Conservation (phyloP, 306 rosid genomes). For the Cucumis hystrix region DNA sequence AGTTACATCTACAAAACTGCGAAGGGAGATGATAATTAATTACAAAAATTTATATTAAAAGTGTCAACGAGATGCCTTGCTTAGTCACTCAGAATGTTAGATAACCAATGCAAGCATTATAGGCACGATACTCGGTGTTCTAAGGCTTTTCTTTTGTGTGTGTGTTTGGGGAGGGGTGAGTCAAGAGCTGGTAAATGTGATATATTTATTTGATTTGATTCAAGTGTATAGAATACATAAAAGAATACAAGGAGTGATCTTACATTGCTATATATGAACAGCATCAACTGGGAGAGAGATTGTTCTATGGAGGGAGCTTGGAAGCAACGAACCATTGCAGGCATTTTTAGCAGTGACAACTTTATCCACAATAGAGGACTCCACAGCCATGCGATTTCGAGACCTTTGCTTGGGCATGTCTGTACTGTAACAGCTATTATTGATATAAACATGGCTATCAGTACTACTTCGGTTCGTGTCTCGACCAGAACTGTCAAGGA, state of each 20-base stretch:
- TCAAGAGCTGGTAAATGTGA: not conserved
- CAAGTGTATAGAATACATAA: constrained; percentile 23
- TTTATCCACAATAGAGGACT: not conserved
- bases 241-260: constrained; percentile 28
- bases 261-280: constrained; percentile 30
- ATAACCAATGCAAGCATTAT: too few relatives aligned
- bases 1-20: too few relatives aligned
- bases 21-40: too few relatives aligned
- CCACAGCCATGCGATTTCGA: constrained; percentile 27
- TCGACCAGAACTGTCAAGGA: not conserved
- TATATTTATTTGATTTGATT: constrained; percentile 15
- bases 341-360: not conserved
- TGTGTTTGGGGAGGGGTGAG: not conserved
- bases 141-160: not conserved
- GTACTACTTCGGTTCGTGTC: not conserved
- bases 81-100: too few relatives aligned
- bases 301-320: constrained; percentile 47
- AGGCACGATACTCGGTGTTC: not conserved
- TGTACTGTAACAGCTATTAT: constrained; percentile 28
- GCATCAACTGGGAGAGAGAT: constrained; percentile 79
- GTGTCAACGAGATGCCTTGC: too few relatives aligned
- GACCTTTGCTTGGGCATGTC: constrained; percentile 29
- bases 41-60: too few relatives aligned
- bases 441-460: not conserved
- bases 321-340: constrained; percentile 34